Base-by-base conservation (phyloP, 2,329 filamentous ascomycete species). In the Penicillium sp. region DNA sequence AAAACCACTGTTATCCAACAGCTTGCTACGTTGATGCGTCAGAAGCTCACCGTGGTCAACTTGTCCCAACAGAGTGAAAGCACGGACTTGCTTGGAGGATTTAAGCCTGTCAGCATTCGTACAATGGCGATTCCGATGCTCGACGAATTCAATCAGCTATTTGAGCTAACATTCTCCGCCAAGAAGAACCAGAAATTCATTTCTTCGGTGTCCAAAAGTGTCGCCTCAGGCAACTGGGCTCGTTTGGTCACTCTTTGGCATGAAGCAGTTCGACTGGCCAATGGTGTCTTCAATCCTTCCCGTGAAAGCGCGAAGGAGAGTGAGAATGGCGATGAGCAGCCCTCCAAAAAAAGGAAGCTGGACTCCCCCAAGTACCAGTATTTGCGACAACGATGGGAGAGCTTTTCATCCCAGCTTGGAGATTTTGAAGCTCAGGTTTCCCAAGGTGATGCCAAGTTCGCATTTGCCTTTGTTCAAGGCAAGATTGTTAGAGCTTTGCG, bases 1-100 rank as follows among this genome's bases (percentile, higher is more conserved):
- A 99, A 99, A 67, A 99, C 92, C 0, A 95, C 92, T 0, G 85
- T 92, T 16, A 82, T 98, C 10, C 92, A 99, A 61, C 88, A 95
- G 58, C 72, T 99, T 39, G 88, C 92, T 0, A 81, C 84, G 41
- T 76, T 83, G 3, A 74, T 95, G 17, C 86, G 89, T 1, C 84
- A 88, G 57, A 93, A 86, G 54, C 75, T 99, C 9, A 84, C 88
- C 0, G 86, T 89, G 2, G 88, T 98, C 57, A 99, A 99, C 58
- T 65, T 99, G 59, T 98, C 92, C 0, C 93, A 98, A 60, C 93
- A 99, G 61, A 96, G 89, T 56, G 93, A 99, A 65, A 89, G 85
- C 27, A 85, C 89, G n/a, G 92, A 99, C 67, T 70, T 99, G 9
- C 72, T 98, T 0, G 93, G 92, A 54, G 92, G 92, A 0, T 96